phyloP scores from a whole-genome alignment of 139 green algal species.

The Volvox africanus region DNA sequence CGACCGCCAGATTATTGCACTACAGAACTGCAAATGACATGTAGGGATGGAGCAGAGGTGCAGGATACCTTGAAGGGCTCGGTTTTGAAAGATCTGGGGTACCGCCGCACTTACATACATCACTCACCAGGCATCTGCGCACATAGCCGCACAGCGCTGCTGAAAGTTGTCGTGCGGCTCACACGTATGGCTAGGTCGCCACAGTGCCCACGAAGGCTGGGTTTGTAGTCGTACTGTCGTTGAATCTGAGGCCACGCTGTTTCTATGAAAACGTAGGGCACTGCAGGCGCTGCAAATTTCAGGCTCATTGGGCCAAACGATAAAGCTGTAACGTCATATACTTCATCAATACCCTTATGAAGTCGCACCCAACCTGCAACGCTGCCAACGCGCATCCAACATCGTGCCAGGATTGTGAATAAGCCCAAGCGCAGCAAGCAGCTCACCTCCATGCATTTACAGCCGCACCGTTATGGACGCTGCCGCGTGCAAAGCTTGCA shows the following conservation, averaged over 20 bases:
- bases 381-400: not conserved
- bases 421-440: not conserved
- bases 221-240: not conserved
- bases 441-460: not conserved
- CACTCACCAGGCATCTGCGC: not conserved
- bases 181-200: not conserved
- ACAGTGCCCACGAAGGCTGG: not conserved
- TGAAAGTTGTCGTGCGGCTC: not conserved
- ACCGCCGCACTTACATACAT: not conserved
- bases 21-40: not conserved
- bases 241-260: not conserved
- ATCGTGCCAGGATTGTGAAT: not conserved
- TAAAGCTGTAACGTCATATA: not conserved
- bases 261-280: not conserved
- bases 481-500: not conserved
- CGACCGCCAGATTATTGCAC: too few species aligned
- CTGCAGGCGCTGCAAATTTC: not conserved
- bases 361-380: not conserved
- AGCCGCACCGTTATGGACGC: not conserved
- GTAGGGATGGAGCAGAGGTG: not conserved
- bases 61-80: too few species aligned
- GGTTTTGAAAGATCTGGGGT: not conserved
- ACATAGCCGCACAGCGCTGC: not conserved
- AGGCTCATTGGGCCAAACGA: not conserved
- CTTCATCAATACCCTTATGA: not conserved